These are phyloP conservation scores for Trichoderma polysporum DNA, from an alignment of 2,329 filamentous ascomycete genomes.

Conservation along the genomic window DNA sequence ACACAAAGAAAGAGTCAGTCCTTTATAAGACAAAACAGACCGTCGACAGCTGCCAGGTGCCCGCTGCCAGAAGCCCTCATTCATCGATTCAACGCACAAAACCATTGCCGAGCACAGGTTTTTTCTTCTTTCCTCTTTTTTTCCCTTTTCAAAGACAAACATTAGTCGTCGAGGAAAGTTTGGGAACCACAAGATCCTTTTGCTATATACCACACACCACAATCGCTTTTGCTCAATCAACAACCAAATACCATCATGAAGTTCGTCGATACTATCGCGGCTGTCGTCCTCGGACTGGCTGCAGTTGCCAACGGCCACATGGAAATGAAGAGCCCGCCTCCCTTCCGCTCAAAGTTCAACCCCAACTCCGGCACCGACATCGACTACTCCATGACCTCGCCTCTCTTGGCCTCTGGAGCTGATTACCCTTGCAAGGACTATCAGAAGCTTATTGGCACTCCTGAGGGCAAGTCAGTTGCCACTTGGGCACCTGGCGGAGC, in stretches of 20 bases:
- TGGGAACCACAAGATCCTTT: not conserved
- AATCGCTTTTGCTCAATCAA: not conserved
- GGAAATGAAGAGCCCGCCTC: conserved; percentile 53
- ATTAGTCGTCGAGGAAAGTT: no score
- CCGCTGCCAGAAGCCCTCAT: not conserved
- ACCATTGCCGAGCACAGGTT: not conserved
- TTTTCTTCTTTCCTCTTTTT: not conserved
- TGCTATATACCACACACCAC: conserved; percentile 6
- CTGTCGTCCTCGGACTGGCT: conserved; percentile 43
- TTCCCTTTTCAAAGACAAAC: not conserved
- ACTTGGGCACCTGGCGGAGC: conserved; percentile 61
- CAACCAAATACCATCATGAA: conserved; percentile 41
- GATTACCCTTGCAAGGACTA: conserved; percentile 77
- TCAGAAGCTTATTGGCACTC: conserved; percentile 48
- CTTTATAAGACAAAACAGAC: not conserved
- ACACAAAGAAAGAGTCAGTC: not conserved
- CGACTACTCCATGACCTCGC: conserved; percentile 72
- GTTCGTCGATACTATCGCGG: conserved; percentile 38
- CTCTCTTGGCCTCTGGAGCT: conserved; percentile 58
- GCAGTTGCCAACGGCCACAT: conserved; percentile 54
- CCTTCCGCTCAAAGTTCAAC: conserved; percentile 55
- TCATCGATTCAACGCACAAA: conserved; percentile 2
- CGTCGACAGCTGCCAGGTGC: conserved; percentile 8
- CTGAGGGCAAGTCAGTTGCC: conserved; percentile 53
- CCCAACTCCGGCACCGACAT: conserved; percentile 43